phyloP scores from a whole-genome alignment of 768 basidiomycete species.

The Tulasnella sp. region DNA sequence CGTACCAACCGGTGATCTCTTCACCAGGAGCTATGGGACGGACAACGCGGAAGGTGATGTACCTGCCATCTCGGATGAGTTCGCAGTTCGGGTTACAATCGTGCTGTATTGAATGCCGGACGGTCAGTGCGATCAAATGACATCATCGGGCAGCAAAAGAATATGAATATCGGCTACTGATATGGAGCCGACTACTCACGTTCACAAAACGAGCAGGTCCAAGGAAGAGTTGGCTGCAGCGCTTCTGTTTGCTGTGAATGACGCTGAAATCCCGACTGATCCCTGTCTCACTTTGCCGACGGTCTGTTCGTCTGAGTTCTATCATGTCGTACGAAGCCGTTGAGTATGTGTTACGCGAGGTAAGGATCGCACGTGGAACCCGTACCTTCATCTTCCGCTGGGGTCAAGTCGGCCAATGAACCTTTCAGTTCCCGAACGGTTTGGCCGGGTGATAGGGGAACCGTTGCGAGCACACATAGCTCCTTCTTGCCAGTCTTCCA shows the following conservation, averaged over 20 bases:
- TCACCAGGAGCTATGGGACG: conserved; percentile 74
- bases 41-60: conserved; percentile 83
- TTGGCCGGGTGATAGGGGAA: conserved; percentile 58
- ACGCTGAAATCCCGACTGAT: conserved; percentile 87
- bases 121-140: too few relatives aligned
- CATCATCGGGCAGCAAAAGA: conserved; percentile 24
- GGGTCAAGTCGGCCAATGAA: conserved; percentile 83
- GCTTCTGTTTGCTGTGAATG: conserved; percentile 86
- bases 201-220: conserved; percentile 91
- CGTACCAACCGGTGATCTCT: conserved; percentile 87
- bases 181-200: conserved; percentile 48
- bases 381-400: conserved; percentile 64
- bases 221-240: conserved; percentile 87
- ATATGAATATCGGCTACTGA: conserved; percentile 29
- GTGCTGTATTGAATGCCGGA: conserved; percentile 47
- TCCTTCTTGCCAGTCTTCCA: conserved; percentile 86
- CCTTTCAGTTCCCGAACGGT: conserved; percentile 86
- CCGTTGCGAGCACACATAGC: conserved; percentile 80
- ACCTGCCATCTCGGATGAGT: conserved; percentile 80
- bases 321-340: background rate
- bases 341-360: background rate
- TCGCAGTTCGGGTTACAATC: conserved; percentile 89
- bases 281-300: conserved; percentile 53
- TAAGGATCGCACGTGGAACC: conserved; percentile 4
- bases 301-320: conserved; percentile 78